These are phyloP conservation scores for Dipodascopsis uninucleata DNA, from an alignment of 805 yeast species.

Conservation along the genomic window DNA sequence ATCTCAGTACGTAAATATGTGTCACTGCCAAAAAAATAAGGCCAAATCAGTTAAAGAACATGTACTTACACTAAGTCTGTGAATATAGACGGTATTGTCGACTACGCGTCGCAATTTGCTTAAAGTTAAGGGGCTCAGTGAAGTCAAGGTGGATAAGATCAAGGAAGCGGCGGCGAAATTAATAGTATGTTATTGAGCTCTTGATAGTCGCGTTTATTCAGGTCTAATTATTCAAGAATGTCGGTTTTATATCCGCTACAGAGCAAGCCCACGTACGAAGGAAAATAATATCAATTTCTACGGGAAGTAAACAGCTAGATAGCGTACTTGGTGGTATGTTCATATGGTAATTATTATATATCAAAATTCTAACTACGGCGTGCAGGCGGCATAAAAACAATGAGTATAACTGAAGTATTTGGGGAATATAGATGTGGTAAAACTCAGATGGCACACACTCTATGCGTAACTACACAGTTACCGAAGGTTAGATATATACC, in stretches of 20 bases:
- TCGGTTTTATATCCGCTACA: constrained; percentile 72
- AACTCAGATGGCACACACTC: constrained; percentile 75
- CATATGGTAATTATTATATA: neutral
- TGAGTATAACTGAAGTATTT: constrained; percentile 73
- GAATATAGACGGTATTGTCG: constrained; percentile 46
- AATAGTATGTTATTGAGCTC: constrained; percentile 38
- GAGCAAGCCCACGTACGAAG: constrained; percentile 62
- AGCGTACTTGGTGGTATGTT: constrained; percentile 53
- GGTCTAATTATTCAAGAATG: constrained; percentile 40
- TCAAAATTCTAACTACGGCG: neutral
- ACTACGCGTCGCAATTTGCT: constrained; percentile 63
- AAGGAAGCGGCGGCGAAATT: constrained; percentile 69
- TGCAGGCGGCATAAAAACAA: constrained; percentile 62
- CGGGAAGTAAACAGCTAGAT: constrained; percentile 70
- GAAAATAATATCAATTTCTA: constrained; percentile 60
- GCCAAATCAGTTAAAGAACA: neutral
- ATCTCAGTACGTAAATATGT: constrained; percentile 49
- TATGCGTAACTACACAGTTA: constrained; percentile 71
- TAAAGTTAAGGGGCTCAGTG: constrained; percentile 68
- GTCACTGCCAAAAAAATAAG: too few relatives aligned
- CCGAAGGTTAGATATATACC: constrained; percentile 32
- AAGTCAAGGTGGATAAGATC: constrained; percentile 72
- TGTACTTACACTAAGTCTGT: neutral
- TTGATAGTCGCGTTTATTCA: neutral
- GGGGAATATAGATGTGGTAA: constrained; percentile 81